Evolutionary conservation across 1,139 yeast genomes (phyloP).

Genomic region (Zygoascus meyerae): DNA sequence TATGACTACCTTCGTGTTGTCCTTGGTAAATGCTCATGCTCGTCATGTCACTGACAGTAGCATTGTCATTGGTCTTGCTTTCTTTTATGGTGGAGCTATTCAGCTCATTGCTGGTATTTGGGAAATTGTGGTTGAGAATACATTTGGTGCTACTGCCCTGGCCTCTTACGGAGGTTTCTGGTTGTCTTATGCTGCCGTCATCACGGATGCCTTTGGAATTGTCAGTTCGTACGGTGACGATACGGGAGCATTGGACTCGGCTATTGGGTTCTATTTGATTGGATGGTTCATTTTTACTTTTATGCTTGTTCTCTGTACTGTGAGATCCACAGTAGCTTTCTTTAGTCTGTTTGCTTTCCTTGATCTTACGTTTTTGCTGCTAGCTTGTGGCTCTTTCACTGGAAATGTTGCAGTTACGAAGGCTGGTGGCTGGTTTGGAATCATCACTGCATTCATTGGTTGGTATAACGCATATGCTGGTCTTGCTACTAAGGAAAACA

Average conservation of each 20-base stretch:
- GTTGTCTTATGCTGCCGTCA: slow-evolving; percentile 71
- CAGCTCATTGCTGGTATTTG: slow-evolving; percentile 74
- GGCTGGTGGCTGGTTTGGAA: slow-evolving; percentile 79
- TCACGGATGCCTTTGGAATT: slow-evolving; percentile 70
- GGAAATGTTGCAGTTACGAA: slow-evolving; percentile 40
- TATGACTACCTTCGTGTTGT: slow-evolving; percentile 73
- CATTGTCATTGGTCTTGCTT: slow-evolving; percentile 66
- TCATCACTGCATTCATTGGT: slow-evolving; percentile 72
- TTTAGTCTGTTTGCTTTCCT: slow-evolving; percentile 61
- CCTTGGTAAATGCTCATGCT: slow-evolving; percentile 59
- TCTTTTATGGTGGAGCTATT: slow-evolving; percentile 80
- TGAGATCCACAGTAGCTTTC: slow-evolving; percentile 76
- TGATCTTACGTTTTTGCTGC: slow-evolving; percentile 59
- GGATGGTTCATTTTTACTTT: slow-evolving; percentile 81
- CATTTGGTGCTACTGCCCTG: slow-evolving; percentile 81
- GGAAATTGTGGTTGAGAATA: slow-evolving; percentile 64
- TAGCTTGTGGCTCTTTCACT: slow-evolving; percentile 55
- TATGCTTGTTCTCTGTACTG: slow-evolving; percentile 58
- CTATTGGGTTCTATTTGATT: slow-evolving; percentile 66
- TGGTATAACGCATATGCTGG: slow-evolving; percentile 95
- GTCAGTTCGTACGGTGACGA: slow-evolving; percentile 45
- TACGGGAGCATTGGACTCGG: slow-evolving; percentile 42
- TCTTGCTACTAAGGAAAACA: slow-evolving; percentile 64
- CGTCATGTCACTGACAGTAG: slow-evolving; percentile 49
- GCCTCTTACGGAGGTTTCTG: slow-evolving; percentile 80